A percentile compares a stretch with the other conserved stretches of the same genome.
These are phyloP conservation scores for Wickerhamomyces hampshirensis DNA, from an alignment of 805 yeast genomes.

Conservation along the genomic window DNA sequence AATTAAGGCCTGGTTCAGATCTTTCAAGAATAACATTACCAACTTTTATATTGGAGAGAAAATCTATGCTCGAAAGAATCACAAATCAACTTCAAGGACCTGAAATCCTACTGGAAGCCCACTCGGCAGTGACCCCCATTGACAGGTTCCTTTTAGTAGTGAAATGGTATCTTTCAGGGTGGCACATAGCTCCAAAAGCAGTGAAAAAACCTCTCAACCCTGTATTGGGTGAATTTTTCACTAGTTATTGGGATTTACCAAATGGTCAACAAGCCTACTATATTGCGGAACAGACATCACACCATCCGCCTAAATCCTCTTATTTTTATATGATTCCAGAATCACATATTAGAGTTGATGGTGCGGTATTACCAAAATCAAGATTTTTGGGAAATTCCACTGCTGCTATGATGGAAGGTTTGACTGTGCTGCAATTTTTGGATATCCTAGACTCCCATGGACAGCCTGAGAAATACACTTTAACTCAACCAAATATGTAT, in stretches of 20 bases:
- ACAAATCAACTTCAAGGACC: slow-evolving; percentile 86
- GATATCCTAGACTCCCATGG: slow-evolving; percentile 47
- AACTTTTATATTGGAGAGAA: slow-evolving; percentile 90
- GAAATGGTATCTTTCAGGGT: slow-evolving; percentile 88
- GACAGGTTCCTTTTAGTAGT: slow-evolving; percentile 70
- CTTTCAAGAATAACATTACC: slow-evolving; percentile 89
- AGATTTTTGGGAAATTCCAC: slow-evolving; percentile 91
- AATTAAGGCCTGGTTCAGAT: slow-evolving; percentile 89
- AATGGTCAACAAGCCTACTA: slow-evolving; percentile 72
- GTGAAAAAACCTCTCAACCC: slow-evolving; percentile 97
- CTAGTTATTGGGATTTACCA: slow-evolving; percentile 89
- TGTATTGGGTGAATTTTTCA: slow-evolving; percentile 84
- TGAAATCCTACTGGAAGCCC: slow-evolving; percentile 65
- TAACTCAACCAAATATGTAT: slow-evolving; percentile 95
- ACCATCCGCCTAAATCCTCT: slow-evolving; percentile 97
- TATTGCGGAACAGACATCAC: slow-evolving; percentile 91
- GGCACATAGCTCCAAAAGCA: slow-evolving; percentile 99
- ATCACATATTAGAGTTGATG: slow-evolving; percentile 79
- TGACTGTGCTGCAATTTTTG: slow-evolving; percentile 63
- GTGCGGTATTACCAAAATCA: slow-evolving; percentile 81
- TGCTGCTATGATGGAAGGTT: slow-evolving; percentile 96
- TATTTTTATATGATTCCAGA: slow-evolving; percentile 87
- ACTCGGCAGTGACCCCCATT: slow-evolving; percentile 48
- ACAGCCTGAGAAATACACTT: slow-evolving; percentile 62
- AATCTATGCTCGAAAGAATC: slow-evolving; percentile 93